These are phyloP conservation scores for Cyathus striatus DNA, from an alignment of 768 basidiomycete species.

Conservation along the genomic window DNA sequence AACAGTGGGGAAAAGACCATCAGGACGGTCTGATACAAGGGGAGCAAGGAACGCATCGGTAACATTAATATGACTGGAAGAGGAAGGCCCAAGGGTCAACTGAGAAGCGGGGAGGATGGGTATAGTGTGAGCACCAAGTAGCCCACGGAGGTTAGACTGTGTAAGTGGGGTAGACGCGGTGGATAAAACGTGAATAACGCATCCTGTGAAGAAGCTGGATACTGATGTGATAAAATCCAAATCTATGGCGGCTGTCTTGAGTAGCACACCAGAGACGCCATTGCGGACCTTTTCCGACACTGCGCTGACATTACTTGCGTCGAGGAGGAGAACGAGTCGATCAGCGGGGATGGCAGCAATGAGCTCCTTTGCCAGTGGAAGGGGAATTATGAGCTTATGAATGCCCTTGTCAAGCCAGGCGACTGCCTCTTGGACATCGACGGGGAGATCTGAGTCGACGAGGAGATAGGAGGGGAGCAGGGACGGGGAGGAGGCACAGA, in stretches of 20 bases:
- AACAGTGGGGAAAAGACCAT: constrained; percentile 91
- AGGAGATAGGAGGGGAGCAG: constrained; percentile 42
- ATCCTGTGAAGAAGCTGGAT: constrained; percentile 65
- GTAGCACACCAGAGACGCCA: constrained; percentile 73
- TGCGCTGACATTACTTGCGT: constrained; percentile 66
- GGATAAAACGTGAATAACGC: constrained; percentile 58
- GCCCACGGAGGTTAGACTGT: constrained; percentile 53
- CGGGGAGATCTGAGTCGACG: constrained; percentile 41
- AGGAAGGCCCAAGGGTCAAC: constrained; percentile 55
- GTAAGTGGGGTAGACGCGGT: constrained; percentile 46
- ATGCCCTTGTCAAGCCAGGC: constrained; percentile 74
- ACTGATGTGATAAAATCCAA: constrained; percentile 74
- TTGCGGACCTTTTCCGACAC: constrained; percentile 71
- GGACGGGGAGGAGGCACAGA: constrained; percentile 22
- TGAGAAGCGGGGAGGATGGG: constrained; percentile 70
- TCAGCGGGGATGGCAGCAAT: constrained; percentile 65
- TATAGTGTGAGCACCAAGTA: constrained; percentile 53
- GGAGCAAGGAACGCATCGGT: constrained; percentile 84
- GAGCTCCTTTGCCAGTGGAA: constrained; percentile 59
- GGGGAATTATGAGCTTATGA: constrained; percentile 73
- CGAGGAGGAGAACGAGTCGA: constrained; percentile 72
- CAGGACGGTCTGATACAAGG: constrained; percentile 78
- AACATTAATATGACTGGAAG: constrained; percentile 59
- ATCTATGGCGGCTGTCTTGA: constrained; percentile 71
- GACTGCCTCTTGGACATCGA: constrained; percentile 50